Percentiles rank a stretch among this genome's conserved stretches.
Conservation (phyloP, 2,329 filamentous ascomycete genomes). For the Penicillium palitans region DNA sequence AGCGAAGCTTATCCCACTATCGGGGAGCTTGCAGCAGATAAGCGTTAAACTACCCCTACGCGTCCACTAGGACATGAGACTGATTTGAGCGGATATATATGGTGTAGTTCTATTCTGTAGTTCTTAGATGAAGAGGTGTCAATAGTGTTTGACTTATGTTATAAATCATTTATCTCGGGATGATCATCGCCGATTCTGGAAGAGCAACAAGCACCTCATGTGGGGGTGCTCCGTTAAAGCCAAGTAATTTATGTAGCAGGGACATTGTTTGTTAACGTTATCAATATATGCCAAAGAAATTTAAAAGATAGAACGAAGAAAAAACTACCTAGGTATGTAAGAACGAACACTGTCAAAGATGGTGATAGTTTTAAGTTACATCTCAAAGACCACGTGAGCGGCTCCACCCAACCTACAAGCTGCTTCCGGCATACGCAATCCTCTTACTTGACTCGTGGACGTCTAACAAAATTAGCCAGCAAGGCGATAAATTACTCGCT, state of each 20-base stretch:
- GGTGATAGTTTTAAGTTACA: background rate
- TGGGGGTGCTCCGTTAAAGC: background rate
- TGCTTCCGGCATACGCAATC: slow-evolving; percentile 23
- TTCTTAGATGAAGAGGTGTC: background rate
- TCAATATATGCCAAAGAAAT: background rate
- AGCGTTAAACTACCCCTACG: background rate
- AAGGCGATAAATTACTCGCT: slow-evolving; percentile 5
- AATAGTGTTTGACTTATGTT: background rate
- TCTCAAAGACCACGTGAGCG: slow-evolving; percentile 21
- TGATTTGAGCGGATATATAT: background rate
- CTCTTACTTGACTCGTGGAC: slow-evolving; percentile 3
- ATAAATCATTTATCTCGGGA: background rate
- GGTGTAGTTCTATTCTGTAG: background rate
- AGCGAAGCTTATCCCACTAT: background rate
- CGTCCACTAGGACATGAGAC: background rate
- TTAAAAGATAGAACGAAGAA: background rate
- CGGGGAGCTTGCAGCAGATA: background rate
- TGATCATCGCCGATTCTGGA: slow-evolving; percentile 5
- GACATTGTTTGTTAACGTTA: background rate
- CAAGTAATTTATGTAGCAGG: background rate
- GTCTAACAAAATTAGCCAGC: slow-evolving; percentile 7
- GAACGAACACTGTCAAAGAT: background rate
- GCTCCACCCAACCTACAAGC: slow-evolving; percentile 18
- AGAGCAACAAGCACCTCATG: background rate
- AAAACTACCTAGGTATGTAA: background rate